Conservation (phyloP, 2,329 filamentous ascomycete species). For the Atkinsonella hypoxylon region DNA sequence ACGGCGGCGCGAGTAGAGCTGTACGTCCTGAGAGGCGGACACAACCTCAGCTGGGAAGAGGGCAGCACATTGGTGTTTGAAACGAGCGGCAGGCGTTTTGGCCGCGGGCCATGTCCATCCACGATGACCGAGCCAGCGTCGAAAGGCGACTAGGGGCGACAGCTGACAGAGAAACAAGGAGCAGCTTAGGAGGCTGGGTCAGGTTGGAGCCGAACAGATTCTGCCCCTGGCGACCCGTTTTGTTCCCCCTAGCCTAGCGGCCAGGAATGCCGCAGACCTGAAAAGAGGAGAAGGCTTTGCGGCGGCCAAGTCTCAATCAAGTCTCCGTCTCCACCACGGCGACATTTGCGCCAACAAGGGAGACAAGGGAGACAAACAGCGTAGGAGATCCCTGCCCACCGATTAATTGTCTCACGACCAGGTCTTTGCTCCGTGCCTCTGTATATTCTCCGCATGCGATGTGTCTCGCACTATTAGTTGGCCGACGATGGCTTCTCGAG, state of each 20-base stretch:
- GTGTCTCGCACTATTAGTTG: background rate
- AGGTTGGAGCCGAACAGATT: conserved; percentile 2
- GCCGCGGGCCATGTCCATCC: background rate
- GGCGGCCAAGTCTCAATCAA: background rate
- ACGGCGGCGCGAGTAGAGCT: background rate
- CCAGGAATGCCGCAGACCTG: background rate
- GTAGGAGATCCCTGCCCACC: background rate
- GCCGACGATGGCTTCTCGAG: background rate
- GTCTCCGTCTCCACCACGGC: conserved; percentile 1
- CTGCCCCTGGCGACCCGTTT: background rate
- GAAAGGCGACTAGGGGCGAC: background rate
- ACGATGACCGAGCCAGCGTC: background rate
- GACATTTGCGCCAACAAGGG: background rate
- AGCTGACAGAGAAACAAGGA: conserved; percentile 1
- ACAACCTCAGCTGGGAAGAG: background rate
- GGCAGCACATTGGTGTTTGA: conserved; percentile 1
- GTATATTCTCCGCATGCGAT: background rate
- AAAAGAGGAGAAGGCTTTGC: background rate
- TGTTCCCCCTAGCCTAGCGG: background rate
- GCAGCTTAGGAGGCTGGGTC: background rate
- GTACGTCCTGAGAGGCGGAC: background rate
- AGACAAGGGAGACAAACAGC: background rate
- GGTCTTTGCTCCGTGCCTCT: background rate
- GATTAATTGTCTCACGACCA: background rate
- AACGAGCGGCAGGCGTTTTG: background rate